Evolutionary conservation across 176 grass and related monocot species (phyloP), one percentile per base, ranked within the genome.

Genomic region (Puya raimondii): DNA sequence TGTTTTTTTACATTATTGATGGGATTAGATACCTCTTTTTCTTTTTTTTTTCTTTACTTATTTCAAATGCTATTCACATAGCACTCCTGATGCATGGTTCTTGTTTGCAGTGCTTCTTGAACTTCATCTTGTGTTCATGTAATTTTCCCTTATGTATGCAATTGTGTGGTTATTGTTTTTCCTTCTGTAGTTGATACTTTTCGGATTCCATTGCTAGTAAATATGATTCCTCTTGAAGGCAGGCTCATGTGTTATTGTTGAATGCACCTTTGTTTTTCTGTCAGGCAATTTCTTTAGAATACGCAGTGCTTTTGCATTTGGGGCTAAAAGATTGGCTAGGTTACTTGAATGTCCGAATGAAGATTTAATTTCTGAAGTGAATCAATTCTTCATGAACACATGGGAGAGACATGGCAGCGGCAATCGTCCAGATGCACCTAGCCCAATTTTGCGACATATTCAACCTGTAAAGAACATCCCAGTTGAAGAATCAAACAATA

Each of bases 201-300:
- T 18, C 16, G 56, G 56, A 22, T 21, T 2, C n/a, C 21, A 20
- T 61, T 61, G 3, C 16, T 61, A 61, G 21, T 61, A 61, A 61
- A 9, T 61, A 61, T 61, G 56, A 21, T 20, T 18, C 17, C 21
- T 18, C 14, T 61, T 61, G 56, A 61, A 18, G 21, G 8, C 56
- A 61, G 17, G 21, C 56, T 18, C n/a, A 61, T n/a, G 14, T 20
- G 7, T 14, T 47, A 67, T 29, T 22, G 14, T 79, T 77, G 25
- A 71, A 64, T 48, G 67, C 21, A 47, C 10, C 51, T 56, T 73
- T 48, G n/a, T 48, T 58, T 48, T 67, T 78, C 68, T 74, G 70
- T 63, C 76, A 96, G 92, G 92, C 18, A 96, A 91, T 87, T 96
- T 89, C 73, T 91, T 85, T 66, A 91, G 92, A 86, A 96, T 96